phyloP scores from a whole-genome alignment of 192 early-diverging fungal genomes.

The Linnemannia exigua region DNA sequence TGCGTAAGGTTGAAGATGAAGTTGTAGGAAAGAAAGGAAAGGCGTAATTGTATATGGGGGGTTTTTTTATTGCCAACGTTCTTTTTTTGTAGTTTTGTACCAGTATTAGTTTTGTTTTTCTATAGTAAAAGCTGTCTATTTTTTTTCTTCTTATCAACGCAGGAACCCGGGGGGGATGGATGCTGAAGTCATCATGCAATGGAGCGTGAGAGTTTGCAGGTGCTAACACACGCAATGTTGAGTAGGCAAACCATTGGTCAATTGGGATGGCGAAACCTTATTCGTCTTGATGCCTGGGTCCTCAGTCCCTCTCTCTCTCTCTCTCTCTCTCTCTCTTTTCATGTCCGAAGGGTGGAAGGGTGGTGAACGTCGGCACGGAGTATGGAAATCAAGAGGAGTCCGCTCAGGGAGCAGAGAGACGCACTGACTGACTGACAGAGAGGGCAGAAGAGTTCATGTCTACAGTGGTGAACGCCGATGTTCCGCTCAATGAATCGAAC shows the following conservation, averaged over 20 bases:
- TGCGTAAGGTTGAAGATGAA: conserved; percentile 33
- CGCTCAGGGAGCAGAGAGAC: not conserved
- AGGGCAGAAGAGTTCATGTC: not conserved
- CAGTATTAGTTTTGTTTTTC: conserved; percentile 3
- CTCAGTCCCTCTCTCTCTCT: not conserved
- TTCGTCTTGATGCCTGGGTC: not conserved
- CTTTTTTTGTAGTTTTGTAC: not conserved
- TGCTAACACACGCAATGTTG: not conserved
- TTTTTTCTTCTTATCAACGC: not conserved
- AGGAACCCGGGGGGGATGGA: too few relatives aligned
- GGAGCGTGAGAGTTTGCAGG: not conserved
- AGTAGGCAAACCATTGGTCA: not conserved
- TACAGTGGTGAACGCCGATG: not conserved
- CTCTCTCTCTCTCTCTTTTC: not conserved
- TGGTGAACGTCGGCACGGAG: not conserved
- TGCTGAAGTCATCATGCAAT: not conserved
- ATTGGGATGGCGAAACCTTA: not conserved
- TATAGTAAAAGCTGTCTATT: not conserved
- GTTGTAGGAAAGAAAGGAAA: not conserved
- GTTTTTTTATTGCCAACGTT: not conserved
- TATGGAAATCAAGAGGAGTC: not conserved
- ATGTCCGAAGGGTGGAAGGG: not conserved
- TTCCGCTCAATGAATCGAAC: not conserved
- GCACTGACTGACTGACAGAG: not conserved
- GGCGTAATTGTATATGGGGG: not conserved